A percentile compares a stretch with the other conserved stretches of the same genome.
phyloP scores from a whole-genome alignment of 495 filamentous ascomycete genomes.

The Neurospora africana region DNA sequence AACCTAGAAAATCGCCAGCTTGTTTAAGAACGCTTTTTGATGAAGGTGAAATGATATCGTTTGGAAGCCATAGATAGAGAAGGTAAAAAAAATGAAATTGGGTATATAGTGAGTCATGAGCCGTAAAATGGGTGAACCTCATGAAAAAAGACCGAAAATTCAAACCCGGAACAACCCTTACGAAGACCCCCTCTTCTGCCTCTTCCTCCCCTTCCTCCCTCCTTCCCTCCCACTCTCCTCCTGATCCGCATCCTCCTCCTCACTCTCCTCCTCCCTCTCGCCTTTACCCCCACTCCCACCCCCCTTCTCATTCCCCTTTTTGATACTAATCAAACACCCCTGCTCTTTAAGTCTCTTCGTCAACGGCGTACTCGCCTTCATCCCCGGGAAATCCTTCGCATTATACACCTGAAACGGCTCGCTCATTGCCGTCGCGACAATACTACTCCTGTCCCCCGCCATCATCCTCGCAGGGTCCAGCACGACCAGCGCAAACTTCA shows the following conservation, averaged over 20 bases:
- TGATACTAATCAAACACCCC: conserved; percentile 67
- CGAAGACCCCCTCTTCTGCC: conserved; percentile 6
- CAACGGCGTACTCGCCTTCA: conserved; percentile 62
- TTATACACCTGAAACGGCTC: conserved; percentile 80
- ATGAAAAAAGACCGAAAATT: not conserved
- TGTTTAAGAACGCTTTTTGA: not conserved
- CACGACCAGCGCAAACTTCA: conserved; percentile 82
- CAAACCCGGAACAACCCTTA: not conserved
- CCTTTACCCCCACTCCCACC: conserved; percentile 32
- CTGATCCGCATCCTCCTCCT: conserved; percentile 27
- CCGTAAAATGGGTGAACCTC: not conserved
- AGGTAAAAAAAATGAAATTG: not conserved
- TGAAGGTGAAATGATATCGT: not conserved
- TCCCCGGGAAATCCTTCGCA: conserved; percentile 95
- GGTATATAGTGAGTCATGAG: not conserved
- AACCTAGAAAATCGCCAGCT: not conserved
- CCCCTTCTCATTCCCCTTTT: conserved; percentile 66
- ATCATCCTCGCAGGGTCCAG: conserved; percentile 43
- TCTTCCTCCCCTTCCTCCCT: conserved; percentile 2
- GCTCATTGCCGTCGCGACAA: conserved; percentile 59
- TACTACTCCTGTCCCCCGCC: conserved; percentile 46
- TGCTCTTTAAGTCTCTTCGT: conserved; percentile 63
- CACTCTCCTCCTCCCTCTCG: conserved; percentile 29
- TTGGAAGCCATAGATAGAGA: not conserved
- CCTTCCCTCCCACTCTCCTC: conserved; percentile 7